These are phyloP conservation scores for Cymbopogon flexuosus DNA, from an alignment of 202 grass and related monocot genomes.

Conservation along the genomic window DNA sequence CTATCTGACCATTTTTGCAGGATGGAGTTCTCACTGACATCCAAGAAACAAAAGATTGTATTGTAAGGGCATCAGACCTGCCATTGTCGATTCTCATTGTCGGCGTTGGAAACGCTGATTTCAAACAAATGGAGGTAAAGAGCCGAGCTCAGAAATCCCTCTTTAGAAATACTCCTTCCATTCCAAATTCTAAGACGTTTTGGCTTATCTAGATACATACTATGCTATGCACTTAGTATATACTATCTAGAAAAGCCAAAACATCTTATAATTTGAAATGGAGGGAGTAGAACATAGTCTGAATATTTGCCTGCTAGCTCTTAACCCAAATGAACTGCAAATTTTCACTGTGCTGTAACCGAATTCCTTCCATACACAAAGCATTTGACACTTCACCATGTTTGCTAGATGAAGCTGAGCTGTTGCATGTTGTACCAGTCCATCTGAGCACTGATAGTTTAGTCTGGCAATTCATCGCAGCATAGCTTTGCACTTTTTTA, in stretches of 20 bases:
- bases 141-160: background rate
- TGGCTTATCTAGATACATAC: background rate
- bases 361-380: background rate
- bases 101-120: conserved; percentile 89
- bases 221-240: background rate
- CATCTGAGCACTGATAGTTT: background rate
- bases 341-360: background rate
- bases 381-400: background rate
- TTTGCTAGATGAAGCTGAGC: background rate
- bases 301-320: background rate
- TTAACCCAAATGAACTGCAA: background rate
- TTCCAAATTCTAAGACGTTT: background rate
- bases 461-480: background rate
- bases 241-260: background rate
- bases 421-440: background rate
- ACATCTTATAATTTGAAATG: background rate
- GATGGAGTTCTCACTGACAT: conserved; percentile 84
- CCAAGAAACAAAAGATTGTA: conserved; percentile 83
- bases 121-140: conserved; percentile 89
- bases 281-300: background rate
- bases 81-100: conserved; percentile 94
- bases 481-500: background rate
- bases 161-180: background rate
- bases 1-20: conserved; percentile 40
- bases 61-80: conserved; percentile 79